These are phyloP conservation scores for Sedum album DNA, from an alignment of 164 flowering plant species.

Conservation along the genomic window DNA sequence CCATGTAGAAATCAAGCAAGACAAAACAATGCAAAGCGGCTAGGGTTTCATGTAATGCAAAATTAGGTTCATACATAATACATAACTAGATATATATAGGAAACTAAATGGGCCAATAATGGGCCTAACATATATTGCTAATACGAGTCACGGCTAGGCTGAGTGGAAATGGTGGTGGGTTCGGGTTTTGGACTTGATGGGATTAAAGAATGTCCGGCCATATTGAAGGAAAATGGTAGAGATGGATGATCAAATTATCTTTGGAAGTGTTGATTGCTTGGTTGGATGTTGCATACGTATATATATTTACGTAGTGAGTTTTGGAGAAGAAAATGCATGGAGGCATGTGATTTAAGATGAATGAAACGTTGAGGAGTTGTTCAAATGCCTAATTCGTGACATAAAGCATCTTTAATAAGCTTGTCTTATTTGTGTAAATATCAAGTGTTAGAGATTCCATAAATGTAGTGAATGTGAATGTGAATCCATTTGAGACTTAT, in stretches of 20 bases:
- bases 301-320: not conserved
- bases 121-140: too few relatives aligned
- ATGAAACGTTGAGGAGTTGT: not conserved
- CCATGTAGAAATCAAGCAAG: too few relatives aligned
- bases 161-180: not conserved
- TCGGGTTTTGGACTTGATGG: not conserved
- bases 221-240: not conserved
- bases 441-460: not conserved
- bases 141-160: too few relatives aligned
- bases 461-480: too few relatives aligned
- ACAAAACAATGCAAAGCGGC: too few relatives aligned
- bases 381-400: not conserved
- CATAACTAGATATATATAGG: too few relatives aligned
- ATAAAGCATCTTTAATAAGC: not conserved
- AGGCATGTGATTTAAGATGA: not conserved
- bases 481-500: too few relatives aligned
- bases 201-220: conserved; percentile 11
- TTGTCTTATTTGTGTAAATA: not conserved
- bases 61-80: too few relatives aligned
- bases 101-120: too few relatives aligned
- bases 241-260: not conserved
- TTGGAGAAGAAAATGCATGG: not conserved
- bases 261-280: not conserved
- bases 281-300: not conserved
- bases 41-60: too few relatives aligned